Conservation (phyloP, 23 red algal species). For the Porphyridium purpureum region DNA sequence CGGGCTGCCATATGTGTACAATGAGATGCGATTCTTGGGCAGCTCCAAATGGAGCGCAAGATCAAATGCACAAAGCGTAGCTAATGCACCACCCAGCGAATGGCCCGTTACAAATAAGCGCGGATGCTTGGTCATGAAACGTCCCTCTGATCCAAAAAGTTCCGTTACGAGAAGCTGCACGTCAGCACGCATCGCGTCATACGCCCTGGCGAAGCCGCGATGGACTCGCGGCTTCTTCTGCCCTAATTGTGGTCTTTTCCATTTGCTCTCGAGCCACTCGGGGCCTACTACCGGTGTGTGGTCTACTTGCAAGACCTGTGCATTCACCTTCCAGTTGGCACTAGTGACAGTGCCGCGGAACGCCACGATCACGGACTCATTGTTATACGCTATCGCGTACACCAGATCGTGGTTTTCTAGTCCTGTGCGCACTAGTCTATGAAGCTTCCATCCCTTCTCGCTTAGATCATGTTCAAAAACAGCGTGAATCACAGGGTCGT, state of each 20-base stretch:
- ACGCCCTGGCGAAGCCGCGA: neutral
- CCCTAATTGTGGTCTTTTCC: neutral
- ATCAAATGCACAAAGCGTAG: slow-evolving; percentile 7
- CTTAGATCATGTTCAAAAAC: neutral
- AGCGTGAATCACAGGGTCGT: slow-evolving; percentile 1
- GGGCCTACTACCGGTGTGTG: slow-evolving; percentile 3
- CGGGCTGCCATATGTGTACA: neutral
- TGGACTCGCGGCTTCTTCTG: neutral
- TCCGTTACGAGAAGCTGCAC: neutral
- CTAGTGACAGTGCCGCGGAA: slow-evolving; percentile 4
- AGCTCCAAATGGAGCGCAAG: neutral
- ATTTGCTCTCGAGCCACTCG: neutral
- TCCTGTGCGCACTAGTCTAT: too few relatives aligned
- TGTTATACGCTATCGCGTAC: neutral
- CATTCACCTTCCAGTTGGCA: slow-evolving; percentile 1
- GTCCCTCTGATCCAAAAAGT: too few relatives aligned
- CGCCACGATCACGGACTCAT: neutral
- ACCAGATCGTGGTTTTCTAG: neutral
- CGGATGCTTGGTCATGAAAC: neutral
- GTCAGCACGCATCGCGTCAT: neutral
- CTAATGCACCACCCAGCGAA: slow-evolving; percentile 8
- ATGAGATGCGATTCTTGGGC: neutral
- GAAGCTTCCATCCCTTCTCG: neutral
- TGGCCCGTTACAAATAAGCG: slow-evolving; percentile 4
- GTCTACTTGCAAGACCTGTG: neutral